Conservation (phyloP, 176 grass and related monocot species). For the Juncus inflexus region DNA sequence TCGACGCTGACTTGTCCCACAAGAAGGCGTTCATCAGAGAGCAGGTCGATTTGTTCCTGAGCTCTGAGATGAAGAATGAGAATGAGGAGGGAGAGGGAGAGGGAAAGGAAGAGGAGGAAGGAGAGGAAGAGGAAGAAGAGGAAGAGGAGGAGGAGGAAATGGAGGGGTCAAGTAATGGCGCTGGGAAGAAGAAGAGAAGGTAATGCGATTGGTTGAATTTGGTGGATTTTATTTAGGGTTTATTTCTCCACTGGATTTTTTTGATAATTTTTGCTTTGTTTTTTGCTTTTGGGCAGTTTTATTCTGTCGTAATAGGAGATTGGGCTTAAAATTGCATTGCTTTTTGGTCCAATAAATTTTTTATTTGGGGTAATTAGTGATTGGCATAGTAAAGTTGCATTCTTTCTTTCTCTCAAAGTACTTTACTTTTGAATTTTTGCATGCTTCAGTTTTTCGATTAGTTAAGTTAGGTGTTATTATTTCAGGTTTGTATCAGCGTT, state of each 20-base stretch:
- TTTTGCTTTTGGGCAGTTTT: neutral
- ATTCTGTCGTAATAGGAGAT: neutral
- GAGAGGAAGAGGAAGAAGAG: constrained; percentile 32
- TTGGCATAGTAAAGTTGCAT: constrained; percentile 6
- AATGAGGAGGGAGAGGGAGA: constrained; percentile 25
- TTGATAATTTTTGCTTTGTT: neutral
- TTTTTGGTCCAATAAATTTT: neutral
- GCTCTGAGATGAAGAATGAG: constrained; percentile 39
- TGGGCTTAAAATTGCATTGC: constrained; percentile 15
- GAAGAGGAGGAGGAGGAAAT: constrained; percentile 48
- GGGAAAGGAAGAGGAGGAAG: constrained; percentile 21
- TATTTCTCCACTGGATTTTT: too few species aligned
- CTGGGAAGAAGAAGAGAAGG: constrained; percentile 65
- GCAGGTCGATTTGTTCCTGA: constrained; percentile 82
- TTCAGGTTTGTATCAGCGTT: neutral
- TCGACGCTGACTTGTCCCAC: constrained; percentile 70
- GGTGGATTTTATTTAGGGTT: too few species aligned
- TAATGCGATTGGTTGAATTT: constrained; percentile 26
- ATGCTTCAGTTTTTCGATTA: constrained; percentile 1
- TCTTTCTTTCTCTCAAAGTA: neutral
- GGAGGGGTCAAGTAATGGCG: constrained; percentile 23
- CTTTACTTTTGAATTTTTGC: neutral
- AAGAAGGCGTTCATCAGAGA: constrained; percentile 94
- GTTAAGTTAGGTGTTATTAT: constrained; percentile 18
- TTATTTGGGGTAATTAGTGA: constrained; percentile 13